Evolutionary conservation across 163 green algal genomes (phyloP), one percentile per base, ranked within the genome.

Genomic region (Scenedesmus sp.): DNA sequence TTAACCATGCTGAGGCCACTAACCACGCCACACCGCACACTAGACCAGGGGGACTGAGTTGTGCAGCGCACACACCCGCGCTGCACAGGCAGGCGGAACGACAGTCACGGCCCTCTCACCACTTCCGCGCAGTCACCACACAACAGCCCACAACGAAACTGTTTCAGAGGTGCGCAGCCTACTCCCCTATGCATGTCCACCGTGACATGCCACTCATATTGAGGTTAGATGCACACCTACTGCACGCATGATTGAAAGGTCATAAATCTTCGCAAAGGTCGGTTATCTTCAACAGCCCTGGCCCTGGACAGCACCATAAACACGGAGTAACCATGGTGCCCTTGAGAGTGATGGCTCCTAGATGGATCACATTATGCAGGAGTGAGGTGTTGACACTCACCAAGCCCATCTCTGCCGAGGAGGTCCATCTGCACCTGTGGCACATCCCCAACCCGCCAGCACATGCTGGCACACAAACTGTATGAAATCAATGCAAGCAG

Each of bases 381-480:
- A 40, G 65, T 76, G 65, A 76, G 65, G 30, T 40, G 26, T 40
- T 37, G 30, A 76, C 37, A 30, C 65, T 20, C 30, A 76, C 65
- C 37, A 37, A 40, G 30, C 30, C 65, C 65, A 76, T 76, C 30
- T 35, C 59, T 76, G 30, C 65, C 20, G 30, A 76, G 65, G 65
- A 76, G 65, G 30, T 76, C 3, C 65, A 76, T 76, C 65, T 20
- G 65, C 65, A 76, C 73, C 73, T n/a, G 10, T 37, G 9, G 6
- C 35, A 40, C 73, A 53, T 37, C 73, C 51, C 73, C 73, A 49
- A 46, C 73, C 35, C 33, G n/a, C 40, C 73, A 37, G 40, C 73
- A 49, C 73, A 83, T 49, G 73, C 73, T 83, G 37, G 20, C 73
- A 83, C 73, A 49, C 37, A 49, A 46, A n/a, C 73, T 83, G 73